Conservation (phyloP, 352 stramenopile genomes). For the Poterioochromonas sp. region DNA sequence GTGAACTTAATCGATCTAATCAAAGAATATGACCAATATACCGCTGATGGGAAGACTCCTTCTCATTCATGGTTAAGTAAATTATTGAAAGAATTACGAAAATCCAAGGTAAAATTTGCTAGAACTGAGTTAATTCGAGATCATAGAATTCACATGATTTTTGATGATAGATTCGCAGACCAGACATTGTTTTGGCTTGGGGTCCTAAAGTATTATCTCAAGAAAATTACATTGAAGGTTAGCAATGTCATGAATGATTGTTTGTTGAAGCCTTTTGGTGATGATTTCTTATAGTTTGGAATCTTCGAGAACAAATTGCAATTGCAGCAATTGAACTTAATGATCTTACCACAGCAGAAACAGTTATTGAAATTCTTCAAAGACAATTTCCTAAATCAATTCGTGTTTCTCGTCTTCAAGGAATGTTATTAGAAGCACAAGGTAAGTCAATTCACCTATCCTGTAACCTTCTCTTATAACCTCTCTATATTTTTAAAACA, state of each 20-base stretch:
- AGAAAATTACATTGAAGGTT: constrained; percentile 13
- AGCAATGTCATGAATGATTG: neutral
- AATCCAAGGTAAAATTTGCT: constrained; percentile 12
- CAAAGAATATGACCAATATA: too few species aligned
- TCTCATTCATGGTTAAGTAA: too few species aligned
- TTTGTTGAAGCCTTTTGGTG: neutral
- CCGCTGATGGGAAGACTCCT: too few species aligned
- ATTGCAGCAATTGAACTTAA: constrained; percentile 5
- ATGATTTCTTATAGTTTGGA: neutral
- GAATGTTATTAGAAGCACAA: constrained; percentile 16
- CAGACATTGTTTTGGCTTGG: neutral
- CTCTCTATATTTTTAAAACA: neutral
- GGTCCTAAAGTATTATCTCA: neutral
- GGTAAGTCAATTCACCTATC: neutral
- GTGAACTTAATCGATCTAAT: too few species aligned
- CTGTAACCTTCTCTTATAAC: neutral
- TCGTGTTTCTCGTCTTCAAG: constrained; percentile 2
- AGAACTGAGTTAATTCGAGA: neutral
- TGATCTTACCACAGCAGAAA: neutral
- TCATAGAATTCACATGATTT: neutral
- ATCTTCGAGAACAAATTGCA: neutral
- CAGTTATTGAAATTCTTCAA: neutral
- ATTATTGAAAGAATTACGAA: constrained; percentile 26
- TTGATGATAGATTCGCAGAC: neutral
- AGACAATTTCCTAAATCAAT: constrained; percentile 1